phyloP scores from a whole-genome alignment of 1,284 basidiomycete genomes.

The Trichosporon ovoides region DNA sequence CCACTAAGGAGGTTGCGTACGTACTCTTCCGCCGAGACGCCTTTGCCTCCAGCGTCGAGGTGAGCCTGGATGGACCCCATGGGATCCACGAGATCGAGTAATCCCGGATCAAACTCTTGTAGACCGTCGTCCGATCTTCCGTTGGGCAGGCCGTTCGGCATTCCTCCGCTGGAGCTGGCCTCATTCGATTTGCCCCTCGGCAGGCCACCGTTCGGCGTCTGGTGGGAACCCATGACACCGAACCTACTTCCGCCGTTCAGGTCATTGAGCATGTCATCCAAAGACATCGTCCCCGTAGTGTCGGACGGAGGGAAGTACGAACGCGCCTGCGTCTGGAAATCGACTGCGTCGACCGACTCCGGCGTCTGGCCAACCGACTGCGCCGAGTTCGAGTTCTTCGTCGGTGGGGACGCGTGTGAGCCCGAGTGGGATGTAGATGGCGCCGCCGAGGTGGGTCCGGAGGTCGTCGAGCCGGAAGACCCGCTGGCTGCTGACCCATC shows the following conservation, averaged over 20 bases:
- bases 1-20: background rate
- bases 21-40: background rate
- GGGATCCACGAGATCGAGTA: background rate
- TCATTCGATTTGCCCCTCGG: too few relatives aligned
- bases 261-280: background rate
- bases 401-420: background rate
- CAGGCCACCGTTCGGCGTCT: background rate
- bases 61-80: background rate
- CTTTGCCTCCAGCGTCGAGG: background rate
- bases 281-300: background rate
- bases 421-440: background rate
- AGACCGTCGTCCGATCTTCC: too few relatives aligned
- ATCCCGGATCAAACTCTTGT: background rate
- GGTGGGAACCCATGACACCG: background rate
- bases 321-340: constrained; percentile 1
- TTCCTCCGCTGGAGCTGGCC: background rate
- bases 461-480: too few relatives aligned
- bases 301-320: background rate
- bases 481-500: too few relatives aligned
- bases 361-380: constrained; percentile 15
- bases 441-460: too few relatives aligned
- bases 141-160: background rate
- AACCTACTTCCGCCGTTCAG: background rate
- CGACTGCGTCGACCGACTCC: constrained; percentile 13
- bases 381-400: background rate